phyloP scores from a whole-genome alignment of 805 yeast genomes.

The Wickerhamomyces rabaulensis region DNA sequence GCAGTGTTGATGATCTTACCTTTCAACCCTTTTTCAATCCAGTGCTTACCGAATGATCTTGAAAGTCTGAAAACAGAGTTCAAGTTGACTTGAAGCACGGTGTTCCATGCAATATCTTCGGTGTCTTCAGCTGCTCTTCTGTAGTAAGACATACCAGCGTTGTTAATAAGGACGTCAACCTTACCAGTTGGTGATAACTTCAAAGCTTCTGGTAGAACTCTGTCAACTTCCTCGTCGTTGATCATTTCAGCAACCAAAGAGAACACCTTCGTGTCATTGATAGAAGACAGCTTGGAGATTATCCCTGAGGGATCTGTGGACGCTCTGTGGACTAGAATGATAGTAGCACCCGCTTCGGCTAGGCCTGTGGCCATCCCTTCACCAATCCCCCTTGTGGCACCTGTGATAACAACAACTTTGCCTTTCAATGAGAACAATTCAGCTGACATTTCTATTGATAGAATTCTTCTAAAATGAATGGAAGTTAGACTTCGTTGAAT shows the following conservation, averaged over 20 bases:
- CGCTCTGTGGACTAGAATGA: conserved; percentile 36
- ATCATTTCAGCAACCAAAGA: conserved; percentile 35
- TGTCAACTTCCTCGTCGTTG: conserved; percentile 17
- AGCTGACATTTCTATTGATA: conserved; percentile 20
- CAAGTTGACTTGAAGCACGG: conserved; percentile 66
- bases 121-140: conserved; percentile 41
- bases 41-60: conserved; percentile 57
- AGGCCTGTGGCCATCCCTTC: conserved; percentile 73
- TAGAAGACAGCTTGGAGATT: conserved; percentile 33
- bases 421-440: conserved; percentile 77
- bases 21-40: conserved; percentile 64
- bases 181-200: conserved; percentile 55
- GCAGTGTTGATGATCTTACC: conserved; percentile 85
- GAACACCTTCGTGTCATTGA: conserved; percentile 47
- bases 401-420: conserved; percentile 76
- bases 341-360: conserved; percentile 85
- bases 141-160: conserved; percentile 82
- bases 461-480: too few relatives aligned
- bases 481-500: too few relatives aligned
- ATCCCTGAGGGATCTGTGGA: conserved; percentile 15
- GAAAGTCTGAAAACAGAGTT: conserved; percentile 77
- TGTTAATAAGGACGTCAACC: conserved; percentile 78
- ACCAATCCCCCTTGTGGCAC: conserved; percentile 81
- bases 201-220: conserved; percentile 32
- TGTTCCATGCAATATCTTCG: conserved; percentile 49